These are phyloP conservation scores for Austroboletus sp. DNA, from an alignment of 1,284 basidiomycete species.

Conservation along the genomic window DNA sequence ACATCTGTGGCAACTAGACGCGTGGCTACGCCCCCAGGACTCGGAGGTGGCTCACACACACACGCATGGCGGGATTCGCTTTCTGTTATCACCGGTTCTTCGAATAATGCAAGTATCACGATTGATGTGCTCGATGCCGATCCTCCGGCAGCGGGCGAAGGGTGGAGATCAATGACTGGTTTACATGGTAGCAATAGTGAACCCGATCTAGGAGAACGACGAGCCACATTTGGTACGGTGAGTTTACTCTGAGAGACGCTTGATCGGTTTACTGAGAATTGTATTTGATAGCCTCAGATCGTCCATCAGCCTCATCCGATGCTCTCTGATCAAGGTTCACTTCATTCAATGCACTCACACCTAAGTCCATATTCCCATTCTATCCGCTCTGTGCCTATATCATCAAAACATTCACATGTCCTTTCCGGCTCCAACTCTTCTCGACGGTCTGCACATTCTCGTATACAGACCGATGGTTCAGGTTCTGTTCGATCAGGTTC, in stretches of 20 bases:
- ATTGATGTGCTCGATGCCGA: constrained; percentile 60
- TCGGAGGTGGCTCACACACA: constrained; percentile 35
- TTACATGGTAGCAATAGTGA: constrained; percentile 20
- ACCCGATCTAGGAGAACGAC: constrained; percentile 32
- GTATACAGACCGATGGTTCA: constrained; percentile 31
- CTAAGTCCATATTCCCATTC: constrained; percentile 40
- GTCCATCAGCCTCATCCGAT: constrained; percentile 37
- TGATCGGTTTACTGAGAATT: constrained; percentile 11
- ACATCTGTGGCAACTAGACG: constrained; percentile 25
- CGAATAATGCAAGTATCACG: constrained; percentile 33
- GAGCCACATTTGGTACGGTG: constrained; percentile 57
- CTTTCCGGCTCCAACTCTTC: constrained; percentile 44
- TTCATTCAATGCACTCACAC: constrained; percentile 55
- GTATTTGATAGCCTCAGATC: constrained; percentile 33
- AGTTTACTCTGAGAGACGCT: constrained; percentile 26
- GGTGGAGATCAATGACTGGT: constrained; percentile 51
- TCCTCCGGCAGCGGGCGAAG: constrained; percentile 50
- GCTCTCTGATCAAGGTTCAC: constrained; percentile 53
- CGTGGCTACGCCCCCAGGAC: constrained; percentile 45
- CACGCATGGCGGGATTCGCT: constrained; percentile 41
- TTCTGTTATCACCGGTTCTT: constrained; percentile 34
- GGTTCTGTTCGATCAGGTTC: constrained; percentile 48
- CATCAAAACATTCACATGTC: constrained; percentile 31
- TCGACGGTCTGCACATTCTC: constrained; percentile 39
- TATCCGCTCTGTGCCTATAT: constrained; percentile 48